Evolutionary conservation across 1,139 yeast species (phyloP).

Genomic region (Sugiyamaella xylanicola): DNA sequence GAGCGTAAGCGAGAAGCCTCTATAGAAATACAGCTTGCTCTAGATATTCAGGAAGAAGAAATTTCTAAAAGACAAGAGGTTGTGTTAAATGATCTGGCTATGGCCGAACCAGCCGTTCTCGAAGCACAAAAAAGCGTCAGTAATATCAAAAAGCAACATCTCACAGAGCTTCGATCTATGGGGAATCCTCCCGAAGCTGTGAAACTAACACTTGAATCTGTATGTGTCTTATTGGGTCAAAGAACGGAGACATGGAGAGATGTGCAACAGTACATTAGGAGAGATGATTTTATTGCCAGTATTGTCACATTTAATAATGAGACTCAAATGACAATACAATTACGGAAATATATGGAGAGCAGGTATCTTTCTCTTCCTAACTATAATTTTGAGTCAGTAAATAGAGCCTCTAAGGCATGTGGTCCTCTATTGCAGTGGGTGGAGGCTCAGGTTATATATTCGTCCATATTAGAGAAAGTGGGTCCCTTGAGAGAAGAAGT

Average conservation of each 20-base stretch:
- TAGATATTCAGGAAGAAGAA: slow-evolving; percentile 66
- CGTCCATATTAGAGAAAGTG: slow-evolving; percentile 66
- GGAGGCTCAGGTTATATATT: slow-evolving; percentile 75
- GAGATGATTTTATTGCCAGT: slow-evolving; percentile 84
- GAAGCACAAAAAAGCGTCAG: slow-evolving; percentile 89
- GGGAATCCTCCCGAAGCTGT: slow-evolving; percentile 89
- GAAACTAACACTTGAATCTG: slow-evolving; percentile 83
- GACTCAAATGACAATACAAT: slow-evolving; percentile 55
- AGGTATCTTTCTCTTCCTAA: slow-evolving; percentile 64
- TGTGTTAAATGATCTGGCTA: slow-evolving; percentile 66
- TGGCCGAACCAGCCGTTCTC: slow-evolving; percentile 80
- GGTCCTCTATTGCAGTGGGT: slow-evolving; percentile 94
- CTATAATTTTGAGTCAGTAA: slow-evolving; percentile 71
- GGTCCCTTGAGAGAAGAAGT: slow-evolving; percentile 80
- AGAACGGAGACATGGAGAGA: slow-evolving; percentile 75
- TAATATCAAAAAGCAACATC: slow-evolving; percentile 87
- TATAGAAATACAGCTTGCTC: slow-evolving; percentile 68
- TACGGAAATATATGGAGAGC: slow-evolving; percentile 58
- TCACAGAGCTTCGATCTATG: slow-evolving; percentile 89
- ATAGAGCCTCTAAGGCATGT: slow-evolving; percentile 92
- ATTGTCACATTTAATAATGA: slow-evolving; percentile 77
- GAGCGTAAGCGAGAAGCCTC: slow-evolving; percentile 90
- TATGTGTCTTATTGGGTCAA: slow-evolving; percentile 77
- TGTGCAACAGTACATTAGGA: slow-evolving; percentile 75
- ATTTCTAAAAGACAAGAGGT: slow-evolving; percentile 56